Conservation (phyloP, 352 stramenopile genomes). For the Globisporangium cystogenes region DNA sequence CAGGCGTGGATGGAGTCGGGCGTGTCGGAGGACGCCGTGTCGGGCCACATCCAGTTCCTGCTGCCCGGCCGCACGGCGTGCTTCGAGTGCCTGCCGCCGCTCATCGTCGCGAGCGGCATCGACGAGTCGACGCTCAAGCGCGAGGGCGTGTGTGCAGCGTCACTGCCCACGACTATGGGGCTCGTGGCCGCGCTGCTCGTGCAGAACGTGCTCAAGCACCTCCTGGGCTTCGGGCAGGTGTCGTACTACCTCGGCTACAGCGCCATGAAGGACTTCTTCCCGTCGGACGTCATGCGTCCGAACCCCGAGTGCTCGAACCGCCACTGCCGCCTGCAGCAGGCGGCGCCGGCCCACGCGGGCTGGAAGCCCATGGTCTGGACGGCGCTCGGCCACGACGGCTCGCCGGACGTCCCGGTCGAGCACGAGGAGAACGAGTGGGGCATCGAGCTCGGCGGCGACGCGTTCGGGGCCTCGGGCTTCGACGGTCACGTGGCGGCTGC, state of each 20-base stretch:
- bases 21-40: constrained; percentile 88
- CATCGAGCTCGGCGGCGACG: constrained; percentile 54
- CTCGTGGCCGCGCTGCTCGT: constrained; percentile 83
- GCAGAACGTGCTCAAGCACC: constrained; percentile 86
- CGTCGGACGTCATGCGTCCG: constrained; percentile 68
- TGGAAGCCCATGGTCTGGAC: constrained; percentile 78
- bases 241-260: constrained; percentile 88
- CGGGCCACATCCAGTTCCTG: constrained; percentile 86
- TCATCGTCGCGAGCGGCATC: constrained; percentile 83
- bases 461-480: constrained; percentile 2
- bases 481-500: constrained; percentile 3
- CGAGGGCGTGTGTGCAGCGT: constrained; percentile 85
- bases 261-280: constrained; percentile 87
- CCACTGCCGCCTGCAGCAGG: constrained; percentile 73
- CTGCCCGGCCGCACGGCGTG: constrained; percentile 81
- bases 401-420: constrained; percentile 37
- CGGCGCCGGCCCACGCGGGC: constrained; percentile 23
- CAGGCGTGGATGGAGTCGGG: constrained; percentile 89
- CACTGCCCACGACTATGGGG: constrained; percentile 87
- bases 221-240: constrained; percentile 81
- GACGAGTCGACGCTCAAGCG: constrained; percentile 86
- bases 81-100: constrained; percentile 85
- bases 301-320: constrained; percentile 82
- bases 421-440: constrained; percentile 87
- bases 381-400: constrained; percentile 45